phyloP scores from a whole-genome alignment of 2,329 filamentous ascomycete genomes.

The Blumeriella jaapii region DNA sequence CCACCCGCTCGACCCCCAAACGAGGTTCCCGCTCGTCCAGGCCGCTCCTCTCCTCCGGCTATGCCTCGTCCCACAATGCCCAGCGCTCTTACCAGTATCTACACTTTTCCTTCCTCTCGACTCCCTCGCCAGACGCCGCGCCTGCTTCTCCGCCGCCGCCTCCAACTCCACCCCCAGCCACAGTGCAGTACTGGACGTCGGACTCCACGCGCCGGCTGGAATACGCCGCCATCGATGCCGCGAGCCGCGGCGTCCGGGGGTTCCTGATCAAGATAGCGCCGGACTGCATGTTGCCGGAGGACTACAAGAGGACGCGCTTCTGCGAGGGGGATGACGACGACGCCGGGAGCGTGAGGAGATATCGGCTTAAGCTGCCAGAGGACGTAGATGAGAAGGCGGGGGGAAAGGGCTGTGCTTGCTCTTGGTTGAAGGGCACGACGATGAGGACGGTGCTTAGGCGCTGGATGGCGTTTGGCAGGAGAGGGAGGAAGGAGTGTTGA shows the following conservation, averaged over 20 bases:
- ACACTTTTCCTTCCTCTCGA: conserved; percentile 23
- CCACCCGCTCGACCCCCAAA: conserved; percentile 1
- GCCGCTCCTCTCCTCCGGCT: background rate
- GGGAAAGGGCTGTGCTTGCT: too few relatives aligned
- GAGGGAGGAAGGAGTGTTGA: too few relatives aligned
- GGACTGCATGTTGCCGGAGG: conserved; percentile 45
- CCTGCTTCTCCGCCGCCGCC: conserved; percentile 33
- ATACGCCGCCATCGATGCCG: conserved; percentile 56
- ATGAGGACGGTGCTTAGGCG: too few relatives aligned
- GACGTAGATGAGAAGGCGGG: conserved; percentile 6
- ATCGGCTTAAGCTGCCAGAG: conserved; percentile 44
- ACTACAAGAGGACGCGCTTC: conserved; percentile 39
- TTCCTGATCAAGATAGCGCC: conserved; percentile 50
- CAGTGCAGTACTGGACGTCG: conserved; percentile 57
- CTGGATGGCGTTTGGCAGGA: too few relatives aligned
- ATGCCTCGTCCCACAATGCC: conserved; percentile 2
- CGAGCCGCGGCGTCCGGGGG: conserved; percentile 46
- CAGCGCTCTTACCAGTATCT: conserved; percentile 20
- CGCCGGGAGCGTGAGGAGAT: conserved; percentile 49
- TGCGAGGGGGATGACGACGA: conserved; percentile 34
- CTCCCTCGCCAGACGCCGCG: conserved; percentile 3
- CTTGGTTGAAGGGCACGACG: too few relatives aligned
- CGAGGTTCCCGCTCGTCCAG: conserved; percentile 9
- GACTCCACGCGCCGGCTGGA: conserved; percentile 50
- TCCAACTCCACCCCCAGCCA: conserved; percentile 39